Evolutionary conservation across 129 eudicot genomes (phyloP).

Genomic region (Logfia minima): DNA sequence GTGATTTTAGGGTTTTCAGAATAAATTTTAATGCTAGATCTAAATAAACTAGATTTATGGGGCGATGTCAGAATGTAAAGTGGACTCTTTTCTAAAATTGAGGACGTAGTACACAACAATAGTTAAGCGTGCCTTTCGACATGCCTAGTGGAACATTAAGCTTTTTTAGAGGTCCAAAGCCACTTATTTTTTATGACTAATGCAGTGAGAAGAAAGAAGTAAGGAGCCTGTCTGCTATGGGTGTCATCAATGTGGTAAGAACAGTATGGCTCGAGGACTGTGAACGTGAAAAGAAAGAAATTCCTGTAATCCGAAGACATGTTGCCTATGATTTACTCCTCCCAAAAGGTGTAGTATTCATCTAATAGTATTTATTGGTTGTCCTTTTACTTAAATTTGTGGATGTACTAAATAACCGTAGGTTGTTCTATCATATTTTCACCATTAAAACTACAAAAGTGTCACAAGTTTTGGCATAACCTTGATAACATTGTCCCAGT

Average conservation of each 20-base stretch:
- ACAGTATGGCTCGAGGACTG: constrained; percentile 88
- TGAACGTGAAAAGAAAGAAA: constrained; percentile 71
- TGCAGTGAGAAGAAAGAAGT: constrained; percentile 86
- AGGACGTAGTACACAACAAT: not conserved
- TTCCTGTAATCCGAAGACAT: constrained; percentile 68
- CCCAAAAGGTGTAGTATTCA: constrained; percentile 62
- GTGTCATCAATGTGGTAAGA: constrained; percentile 75
- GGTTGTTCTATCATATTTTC: not conserved
- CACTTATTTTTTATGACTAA: constrained; percentile 27
- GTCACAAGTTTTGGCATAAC: not conserved
- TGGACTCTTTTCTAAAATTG: not conserved
- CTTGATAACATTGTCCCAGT: not conserved
- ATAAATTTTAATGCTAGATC: not conserved
- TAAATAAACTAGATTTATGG: not conserved
- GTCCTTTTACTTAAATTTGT: not conserved
- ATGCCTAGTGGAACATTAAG: not conserved
- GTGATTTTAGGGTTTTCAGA: not conserved
- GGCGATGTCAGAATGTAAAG: not conserved
- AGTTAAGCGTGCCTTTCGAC: not conserved
- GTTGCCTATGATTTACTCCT: constrained; percentile 85
- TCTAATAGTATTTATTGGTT: not conserved
- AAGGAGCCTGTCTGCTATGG: constrained; percentile 82
- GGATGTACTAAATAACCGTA: constrained; percentile 1
- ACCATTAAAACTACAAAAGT: not conserved
- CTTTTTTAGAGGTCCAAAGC: not conserved